These are phyloP conservation scores for Plasmodium relictum DNA, from an alignment of 169 alveolate genomes.

Conservation along the genomic window DNA sequence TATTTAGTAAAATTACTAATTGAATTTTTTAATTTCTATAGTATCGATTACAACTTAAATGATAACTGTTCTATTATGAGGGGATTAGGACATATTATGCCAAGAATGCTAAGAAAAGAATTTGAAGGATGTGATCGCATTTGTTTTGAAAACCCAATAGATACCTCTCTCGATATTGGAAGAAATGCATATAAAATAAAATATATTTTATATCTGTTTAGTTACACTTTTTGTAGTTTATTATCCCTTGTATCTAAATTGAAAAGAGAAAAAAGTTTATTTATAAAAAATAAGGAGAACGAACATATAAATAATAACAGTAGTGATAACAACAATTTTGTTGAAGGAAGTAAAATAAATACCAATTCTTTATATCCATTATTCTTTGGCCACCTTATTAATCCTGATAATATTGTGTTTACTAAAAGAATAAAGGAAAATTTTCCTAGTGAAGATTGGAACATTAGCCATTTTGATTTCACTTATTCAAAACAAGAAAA, in stretches of 20 bases:
- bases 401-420: conserved; percentile 54
- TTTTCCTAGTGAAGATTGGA: conserved; percentile 48
- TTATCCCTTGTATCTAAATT: background rate
- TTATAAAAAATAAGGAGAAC: background rate
- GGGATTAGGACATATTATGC: conserved; percentile 85
- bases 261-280: background rate
- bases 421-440: conserved; percentile 40
- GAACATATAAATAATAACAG: background rate
- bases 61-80: conserved; percentile 79
- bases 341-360: conserved; percentile 19
- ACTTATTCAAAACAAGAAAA: conserved; percentile 18
- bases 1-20: conserved; percentile 76
- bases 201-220: conserved; percentile 78
- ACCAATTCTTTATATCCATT: conserved; percentile 23
- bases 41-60: conserved; percentile 78
- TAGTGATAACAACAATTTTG: background rate
- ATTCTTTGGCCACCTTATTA: conserved; percentile 40
- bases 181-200: conserved; percentile 66
- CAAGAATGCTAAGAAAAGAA: conserved; percentile 77
- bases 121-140: conserved; percentile 33
- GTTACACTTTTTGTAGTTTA: conserved; percentile 26
- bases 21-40: conserved; percentile 86
- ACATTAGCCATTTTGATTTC: conserved; percentile 26
- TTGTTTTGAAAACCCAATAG: conserved; percentile 81
- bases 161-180: conserved; percentile 56